Base-by-base conservation (phyloP, 2,329 filamentous ascomycete species). In the Beauveria caledonica region DNA sequence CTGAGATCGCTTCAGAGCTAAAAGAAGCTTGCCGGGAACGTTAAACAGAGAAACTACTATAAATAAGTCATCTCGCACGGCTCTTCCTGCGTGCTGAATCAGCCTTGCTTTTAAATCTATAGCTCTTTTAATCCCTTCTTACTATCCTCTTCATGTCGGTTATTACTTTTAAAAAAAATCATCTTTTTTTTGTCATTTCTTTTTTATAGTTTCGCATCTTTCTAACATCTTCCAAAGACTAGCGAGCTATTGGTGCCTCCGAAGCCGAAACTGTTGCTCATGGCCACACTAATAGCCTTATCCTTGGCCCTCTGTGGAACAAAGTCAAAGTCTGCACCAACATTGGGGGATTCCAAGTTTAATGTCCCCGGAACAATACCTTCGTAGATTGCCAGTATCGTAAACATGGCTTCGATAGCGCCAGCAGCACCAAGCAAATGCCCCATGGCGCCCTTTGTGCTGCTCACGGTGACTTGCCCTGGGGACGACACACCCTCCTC, bases 251-350 rank as follows among this genome's bases (percentile, higher is more conserved):
- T 99, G 1, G 93, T 97, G 17, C 94, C 94, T 11, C 94, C 94
- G 76, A 99, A 99, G 0, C 94, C 94, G 75, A 99, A 99, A 71
- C 93, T 97, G 69, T 99, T 99, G 3, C 90, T 94, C 61, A 99
- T 68, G 5, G 89, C 90, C 23, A 93, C 87, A 61, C 85, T 77
- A 11, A 97, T 84, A 2, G 78, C 71, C 65, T 84, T 86, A 57
- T 88, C 73, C 72, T 97, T 92, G 0, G 91, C 81, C 50, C 78
- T 70, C 4, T 85, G 78, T 0, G 92, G 84, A 3, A 96, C 86
- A 72, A 97, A 93, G 70, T 97, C 97, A 76, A 93, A 96, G 64
- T 86, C 77, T 58, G 90, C 88, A 4, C 85, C 81, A 1, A 84
- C 79, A 48, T 87, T 84, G 6, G 86, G 80, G 7, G 82, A 81